Evolutionary conservation across 2,329 filamentous ascomycete species (phyloP).

Genomic region (Ophiostoma novo-ulmi): DNA sequence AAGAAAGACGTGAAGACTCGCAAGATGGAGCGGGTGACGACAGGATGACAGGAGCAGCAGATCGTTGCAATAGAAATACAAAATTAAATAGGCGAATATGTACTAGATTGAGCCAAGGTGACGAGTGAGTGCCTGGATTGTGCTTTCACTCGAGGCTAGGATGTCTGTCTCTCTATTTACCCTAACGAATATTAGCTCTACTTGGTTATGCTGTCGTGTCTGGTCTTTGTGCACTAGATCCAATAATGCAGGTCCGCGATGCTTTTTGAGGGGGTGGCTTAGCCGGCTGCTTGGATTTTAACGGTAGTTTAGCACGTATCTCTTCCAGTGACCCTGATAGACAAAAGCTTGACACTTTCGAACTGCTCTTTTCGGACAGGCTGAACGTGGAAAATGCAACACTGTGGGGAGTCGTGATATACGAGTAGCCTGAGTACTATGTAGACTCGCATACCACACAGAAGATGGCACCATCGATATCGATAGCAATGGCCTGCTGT

Average conservation of each 20-base stretch:
- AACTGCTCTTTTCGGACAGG: constrained; percentile 12
- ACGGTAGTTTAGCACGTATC: too few relatives aligned
- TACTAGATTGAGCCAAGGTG: background rate
- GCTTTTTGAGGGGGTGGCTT: background rate
- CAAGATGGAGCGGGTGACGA: background rate
- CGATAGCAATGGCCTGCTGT: background rate
- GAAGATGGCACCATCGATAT: background rate
- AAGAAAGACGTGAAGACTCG: background rate
- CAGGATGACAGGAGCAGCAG: background rate
- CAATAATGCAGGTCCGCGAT: background rate
- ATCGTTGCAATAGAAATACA: background rate
- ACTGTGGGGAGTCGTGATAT: background rate
- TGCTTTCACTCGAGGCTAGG: background rate
- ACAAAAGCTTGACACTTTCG: background rate
- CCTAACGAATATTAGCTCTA: background rate
- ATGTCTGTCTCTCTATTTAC: background rate
- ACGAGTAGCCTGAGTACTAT: background rate
- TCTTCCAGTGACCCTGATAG: background rate
- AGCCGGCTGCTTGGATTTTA: background rate
- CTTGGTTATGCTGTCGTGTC: background rate
- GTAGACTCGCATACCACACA: background rate
- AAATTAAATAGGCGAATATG: background rate
- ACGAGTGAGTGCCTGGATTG: too few relatives aligned
- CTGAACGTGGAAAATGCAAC: constrained; percentile 5
- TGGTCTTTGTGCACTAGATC: background rate